Conservation (phyloP, 129 eudicot species). For the Escallonia rubra region DNA sequence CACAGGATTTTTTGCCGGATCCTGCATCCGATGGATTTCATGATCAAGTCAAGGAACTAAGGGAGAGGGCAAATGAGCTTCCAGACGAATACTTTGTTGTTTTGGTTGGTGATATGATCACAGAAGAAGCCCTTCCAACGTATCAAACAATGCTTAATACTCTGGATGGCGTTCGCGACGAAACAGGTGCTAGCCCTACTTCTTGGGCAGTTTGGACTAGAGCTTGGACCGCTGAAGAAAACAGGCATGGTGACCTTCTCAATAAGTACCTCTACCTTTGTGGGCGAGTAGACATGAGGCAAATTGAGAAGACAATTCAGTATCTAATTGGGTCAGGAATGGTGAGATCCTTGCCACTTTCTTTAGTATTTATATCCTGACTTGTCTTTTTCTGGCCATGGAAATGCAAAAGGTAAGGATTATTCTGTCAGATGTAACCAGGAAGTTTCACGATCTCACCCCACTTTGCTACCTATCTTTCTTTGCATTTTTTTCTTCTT, state of each 20-base stretch:
- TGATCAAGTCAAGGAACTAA: slow-evolving; percentile 68
- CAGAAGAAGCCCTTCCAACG: slow-evolving; percentile 94
- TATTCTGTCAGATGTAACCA: too few species aligned
- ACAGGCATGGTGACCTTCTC: slow-evolving; percentile 93
- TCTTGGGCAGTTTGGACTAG: slow-evolving; percentile 92
- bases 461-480: too few species aligned
- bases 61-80: slow-evolving; percentile 73
- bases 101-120: slow-evolving; percentile 87
- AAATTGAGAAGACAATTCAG: slow-evolving; percentile 83
- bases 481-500: too few species aligned
- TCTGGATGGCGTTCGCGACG: slow-evolving; percentile 85
- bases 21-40: slow-evolving; percentile 80
- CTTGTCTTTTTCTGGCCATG: too few species aligned
- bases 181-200: slow-evolving; percentile 84
- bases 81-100: slow-evolving; percentile 87
- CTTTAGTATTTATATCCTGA: not conserved
- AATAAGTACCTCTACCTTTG: slow-evolving; percentile 73
- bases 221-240: slow-evolving; percentile 99
- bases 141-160: slow-evolving; percentile 93
- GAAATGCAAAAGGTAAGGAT: too few species aligned
- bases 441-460: too few species aligned
- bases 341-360: slow-evolving; percentile 37
- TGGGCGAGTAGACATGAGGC: slow-evolving; percentile 85
- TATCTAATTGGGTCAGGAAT: slow-evolving; percentile 91
- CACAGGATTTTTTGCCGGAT: slow-evolving; percentile 85